phyloP scores from a whole-genome alignment of 176 grass and related monocot species.

The Musa acuminata region DNA sequence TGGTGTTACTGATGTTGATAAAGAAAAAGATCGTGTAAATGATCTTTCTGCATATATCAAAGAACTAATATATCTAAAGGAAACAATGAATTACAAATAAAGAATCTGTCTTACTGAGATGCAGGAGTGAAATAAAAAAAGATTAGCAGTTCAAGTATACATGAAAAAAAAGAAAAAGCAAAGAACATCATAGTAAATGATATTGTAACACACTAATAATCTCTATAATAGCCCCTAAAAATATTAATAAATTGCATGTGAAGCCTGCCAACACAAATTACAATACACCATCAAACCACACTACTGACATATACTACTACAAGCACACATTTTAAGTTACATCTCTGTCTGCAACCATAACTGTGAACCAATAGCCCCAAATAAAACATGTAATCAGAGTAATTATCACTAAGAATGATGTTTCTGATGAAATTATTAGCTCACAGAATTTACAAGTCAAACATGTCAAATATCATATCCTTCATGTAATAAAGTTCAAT shows the following conservation, averaged over 20 bases:
- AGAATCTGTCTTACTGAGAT: no score
- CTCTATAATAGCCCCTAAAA: background rate
- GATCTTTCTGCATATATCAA: background rate
- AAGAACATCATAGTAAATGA: no score
- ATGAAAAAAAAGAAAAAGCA: no score
- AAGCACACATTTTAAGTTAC: background rate
- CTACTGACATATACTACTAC: background rate
- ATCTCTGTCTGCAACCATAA: background rate
- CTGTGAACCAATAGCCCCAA: background rate
- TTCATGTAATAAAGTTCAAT: no score
- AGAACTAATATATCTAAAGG: background rate
- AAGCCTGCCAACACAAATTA: background rate
- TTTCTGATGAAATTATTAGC: background rate
- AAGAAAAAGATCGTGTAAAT: constrained; percentile 6
- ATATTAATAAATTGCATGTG: background rate
- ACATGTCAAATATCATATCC: no score
- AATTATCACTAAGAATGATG: background rate
- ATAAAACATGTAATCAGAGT: background rate
- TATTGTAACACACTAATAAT: no score
- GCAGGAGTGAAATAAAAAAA: no score
- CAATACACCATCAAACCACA: background rate
- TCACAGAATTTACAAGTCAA: background rate
- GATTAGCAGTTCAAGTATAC: no score
- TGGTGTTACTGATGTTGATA: constrained; percentile 59
- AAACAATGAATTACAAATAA: background rate